Evolutionary conservation across 176 grass and related monocot species (phyloP).

Genomic region (Saccharum spontaneum): DNA sequence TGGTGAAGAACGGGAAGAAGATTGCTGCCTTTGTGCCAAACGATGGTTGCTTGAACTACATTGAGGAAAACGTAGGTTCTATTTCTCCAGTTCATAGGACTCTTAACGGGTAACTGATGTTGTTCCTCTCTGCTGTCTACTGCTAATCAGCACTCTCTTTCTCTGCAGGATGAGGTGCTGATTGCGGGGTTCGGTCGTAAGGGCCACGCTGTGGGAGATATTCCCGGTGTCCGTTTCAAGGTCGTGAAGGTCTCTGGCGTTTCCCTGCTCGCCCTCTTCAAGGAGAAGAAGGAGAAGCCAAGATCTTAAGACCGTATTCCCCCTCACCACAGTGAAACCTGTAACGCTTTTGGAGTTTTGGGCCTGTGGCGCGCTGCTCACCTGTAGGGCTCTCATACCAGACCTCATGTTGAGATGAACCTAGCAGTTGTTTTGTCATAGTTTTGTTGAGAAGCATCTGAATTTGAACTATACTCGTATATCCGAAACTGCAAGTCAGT

Average conservation of each 20-base stretch:
- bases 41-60: slow-evolving; percentile 85
- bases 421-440: neutral
- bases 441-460: slow-evolving; percentile 21
- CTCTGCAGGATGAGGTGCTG: slow-evolving; percentile 68
- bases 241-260: slow-evolving; percentile 76
- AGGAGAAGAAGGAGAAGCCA: slow-evolving; percentile 90
- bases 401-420: slow-evolving; percentile 23
- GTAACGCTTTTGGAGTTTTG: neutral
- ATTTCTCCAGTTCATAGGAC: neutral
- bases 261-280: slow-evolving; percentile 76
- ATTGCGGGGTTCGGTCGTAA: slow-evolving; percentile 79
- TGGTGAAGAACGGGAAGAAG: slow-evolving; percentile 85
- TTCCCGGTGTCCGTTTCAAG: slow-evolving; percentile 69
- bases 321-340: neutral
- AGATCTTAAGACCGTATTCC: slow-evolving; percentile 43
- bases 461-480: slow-evolving; percentile 5
- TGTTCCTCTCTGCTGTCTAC: neutral
- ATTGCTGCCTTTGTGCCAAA: slow-evolving; percentile 81
- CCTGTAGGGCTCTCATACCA: neutral
- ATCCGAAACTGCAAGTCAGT: neutral
- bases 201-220: slow-evolving; percentile 75
- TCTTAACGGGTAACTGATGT: neutral
- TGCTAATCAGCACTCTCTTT: neutral
- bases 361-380: neutral
- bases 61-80: slow-evolving; percentile 55